A percentile compares a stretch with the other conserved stretches of the same genome.
These are phyloP conservation scores for Crithidia brevicula DNA, from an alignment of 208 protist species.

Conservation along the genomic window DNA sequence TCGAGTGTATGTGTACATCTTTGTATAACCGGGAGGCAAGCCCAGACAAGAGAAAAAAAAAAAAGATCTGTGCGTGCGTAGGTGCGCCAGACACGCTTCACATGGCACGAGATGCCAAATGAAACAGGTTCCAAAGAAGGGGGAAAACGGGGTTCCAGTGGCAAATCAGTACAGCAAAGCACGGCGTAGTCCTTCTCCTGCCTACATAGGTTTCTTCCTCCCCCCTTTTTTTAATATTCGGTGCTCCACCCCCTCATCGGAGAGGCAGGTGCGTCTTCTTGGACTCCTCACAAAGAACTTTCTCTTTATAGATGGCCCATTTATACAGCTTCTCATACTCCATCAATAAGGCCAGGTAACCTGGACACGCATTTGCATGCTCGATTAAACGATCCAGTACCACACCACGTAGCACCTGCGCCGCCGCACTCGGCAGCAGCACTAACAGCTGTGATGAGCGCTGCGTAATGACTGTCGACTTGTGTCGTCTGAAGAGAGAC, in stretches of 20 bases:
- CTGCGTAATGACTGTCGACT: slow-evolving; percentile 22
- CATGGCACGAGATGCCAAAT: too few species aligned
- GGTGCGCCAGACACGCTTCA: too few species aligned
- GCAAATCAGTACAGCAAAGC: too few species aligned
- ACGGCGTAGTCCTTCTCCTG: too few species aligned
- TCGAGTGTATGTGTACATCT: slow-evolving; percentile 3
- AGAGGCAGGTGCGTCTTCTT: slow-evolving; percentile 13
- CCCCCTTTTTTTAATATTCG: too few species aligned
- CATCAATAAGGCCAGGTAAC: slow-evolving; percentile 34
- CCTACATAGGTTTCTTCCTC: too few species aligned
- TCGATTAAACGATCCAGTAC: slow-evolving; percentile 34
- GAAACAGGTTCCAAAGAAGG: too few species aligned
- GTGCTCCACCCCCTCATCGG: too few species aligned
- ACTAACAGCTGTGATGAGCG: slow-evolving; percentile 21
- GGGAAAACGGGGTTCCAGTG: background rate
- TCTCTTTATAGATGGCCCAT: slow-evolving; percentile 50
- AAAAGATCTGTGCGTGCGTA: too few species aligned
- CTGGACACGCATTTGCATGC: slow-evolving; percentile 37
- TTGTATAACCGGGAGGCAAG: background rate
- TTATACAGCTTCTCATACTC: slow-evolving; percentile 52
- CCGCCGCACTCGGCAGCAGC: slow-evolving; percentile 23
- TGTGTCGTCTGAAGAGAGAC: slow-evolving; percentile 32
- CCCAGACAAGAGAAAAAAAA: background rate
- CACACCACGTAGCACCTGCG: slow-evolving; percentile 1
- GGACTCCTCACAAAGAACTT: slow-evolving; percentile 31